A percentile compares a stretch with the other conserved stretches of the same genome.
Evolutionary conservation across 2,329 filamentous ascomycete species (phyloP).

Genomic region (Onygena corvina): DNA sequence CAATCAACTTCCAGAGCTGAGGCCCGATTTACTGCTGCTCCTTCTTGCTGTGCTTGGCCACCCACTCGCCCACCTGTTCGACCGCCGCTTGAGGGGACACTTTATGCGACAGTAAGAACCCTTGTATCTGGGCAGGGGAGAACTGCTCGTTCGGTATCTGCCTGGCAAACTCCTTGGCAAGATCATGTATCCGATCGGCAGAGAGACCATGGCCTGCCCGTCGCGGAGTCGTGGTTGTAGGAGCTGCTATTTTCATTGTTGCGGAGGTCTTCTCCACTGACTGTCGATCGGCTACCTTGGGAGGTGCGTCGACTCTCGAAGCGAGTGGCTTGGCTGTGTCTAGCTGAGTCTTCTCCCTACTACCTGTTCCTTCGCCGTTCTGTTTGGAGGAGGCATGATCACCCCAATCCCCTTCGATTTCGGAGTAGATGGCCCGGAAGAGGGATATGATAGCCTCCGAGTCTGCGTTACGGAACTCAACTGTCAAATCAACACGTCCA

Average conservation of each 20-base stretch:
- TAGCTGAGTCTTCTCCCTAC: not conserved
- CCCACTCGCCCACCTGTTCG: conserved; percentile 23
- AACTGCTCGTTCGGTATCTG: conserved; percentile 26
- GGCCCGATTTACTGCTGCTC: not conserved
- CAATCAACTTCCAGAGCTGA: not conserved
- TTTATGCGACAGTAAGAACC: conserved; percentile 30
- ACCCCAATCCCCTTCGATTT: conserved; percentile 32
- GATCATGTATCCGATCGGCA: not conserved
- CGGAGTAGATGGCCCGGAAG: conserved; percentile 48
- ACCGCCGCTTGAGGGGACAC: conserved; percentile 24
- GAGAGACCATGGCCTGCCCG: not conserved
- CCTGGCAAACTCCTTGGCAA: conserved; percentile 25
- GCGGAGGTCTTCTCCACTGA: not conserved
- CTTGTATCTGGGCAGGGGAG: conserved; percentile 33
- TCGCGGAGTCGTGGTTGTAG: not conserved
- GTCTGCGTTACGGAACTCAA: conserved; percentile 40
- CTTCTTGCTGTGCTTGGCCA: conserved; percentile 11
- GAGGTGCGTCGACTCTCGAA: not conserved
- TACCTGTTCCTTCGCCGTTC: not conserved
- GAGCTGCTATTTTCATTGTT: not conserved
- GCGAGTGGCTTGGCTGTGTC: not conserved
- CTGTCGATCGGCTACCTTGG: not conserved
- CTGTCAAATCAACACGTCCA: conserved; percentile 48
- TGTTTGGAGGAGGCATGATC: not conserved
- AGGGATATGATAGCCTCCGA: conserved; percentile 49